These are phyloP conservation scores for Agaricus bisporus DNA, from an alignment of 768 basidiomycete genomes.

Conservation along the genomic window DNA sequence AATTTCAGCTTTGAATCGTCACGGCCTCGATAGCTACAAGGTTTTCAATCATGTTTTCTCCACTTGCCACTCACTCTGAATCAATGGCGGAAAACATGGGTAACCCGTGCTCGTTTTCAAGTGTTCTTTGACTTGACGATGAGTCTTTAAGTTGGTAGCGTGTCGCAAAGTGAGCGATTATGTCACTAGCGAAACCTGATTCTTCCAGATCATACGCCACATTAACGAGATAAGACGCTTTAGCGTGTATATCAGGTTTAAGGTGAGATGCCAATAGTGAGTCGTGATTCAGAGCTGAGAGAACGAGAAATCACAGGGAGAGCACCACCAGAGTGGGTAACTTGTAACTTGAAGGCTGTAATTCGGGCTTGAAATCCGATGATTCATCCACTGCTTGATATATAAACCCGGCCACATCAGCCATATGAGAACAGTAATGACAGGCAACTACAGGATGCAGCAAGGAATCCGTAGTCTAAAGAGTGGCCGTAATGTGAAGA, in stretches of 20 bases:
- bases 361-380: too few relatives aligned
- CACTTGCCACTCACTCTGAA: slow-evolving; percentile 62
- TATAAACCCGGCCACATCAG: too few relatives aligned
- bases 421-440: too few relatives aligned
- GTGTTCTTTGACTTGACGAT: slow-evolving; percentile 16
- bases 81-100: slow-evolving; percentile 85
- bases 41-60: slow-evolving; percentile 84
- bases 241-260: slow-evolving; percentile 78
- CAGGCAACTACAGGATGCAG: too few relatives aligned
- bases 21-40: slow-evolving; percentile 70
- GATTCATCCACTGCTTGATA: too few relatives aligned
- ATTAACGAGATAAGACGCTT: slow-evolving; percentile 78
- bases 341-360: slow-evolving; percentile 53
- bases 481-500: too few relatives aligned
- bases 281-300: slow-evolving; percentile 85
- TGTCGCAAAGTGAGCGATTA: slow-evolving; percentile 56
- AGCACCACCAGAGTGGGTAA: slow-evolving; percentile 85
- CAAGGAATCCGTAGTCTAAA: too few relatives aligned
- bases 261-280: slow-evolving; percentile 70
- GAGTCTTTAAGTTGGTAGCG: slow-evolving; percentile 33
- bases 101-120: slow-evolving; percentile 49
- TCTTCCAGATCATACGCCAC: slow-evolving; percentile 89
- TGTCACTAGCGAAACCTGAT: slow-evolving; percentile 69
- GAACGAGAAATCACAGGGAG: slow-evolving; percentile 75
- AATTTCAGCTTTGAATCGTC: too few relatives aligned